Percentiles rank a stretch among this genome's conserved stretches.
Evolutionary conservation across 192 early-diverging fungal species (phyloP).

Genomic region (Spizellomyces sp.): DNA sequence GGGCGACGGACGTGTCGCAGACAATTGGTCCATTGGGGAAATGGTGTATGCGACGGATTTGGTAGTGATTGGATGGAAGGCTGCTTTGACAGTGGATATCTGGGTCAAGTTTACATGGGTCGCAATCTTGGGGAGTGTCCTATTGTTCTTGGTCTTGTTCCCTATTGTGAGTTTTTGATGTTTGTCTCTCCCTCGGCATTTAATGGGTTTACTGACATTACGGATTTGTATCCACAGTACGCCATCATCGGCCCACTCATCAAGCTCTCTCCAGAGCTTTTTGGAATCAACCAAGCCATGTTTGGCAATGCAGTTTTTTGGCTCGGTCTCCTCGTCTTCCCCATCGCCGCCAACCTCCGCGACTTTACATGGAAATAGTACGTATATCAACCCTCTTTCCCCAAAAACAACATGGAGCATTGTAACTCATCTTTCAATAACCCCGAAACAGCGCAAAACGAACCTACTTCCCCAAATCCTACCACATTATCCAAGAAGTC

Average conservation of each 20-base stretch:
- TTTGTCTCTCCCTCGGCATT: neutral
- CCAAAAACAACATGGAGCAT: neutral
- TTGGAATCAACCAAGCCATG: conserved; percentile 41
- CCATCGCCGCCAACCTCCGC: conserved; percentile 77
- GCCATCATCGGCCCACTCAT: conserved; percentile 69
- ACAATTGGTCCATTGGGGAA: conserved; percentile 84
- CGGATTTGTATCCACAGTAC: conserved; percentile 46
- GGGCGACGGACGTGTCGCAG: conserved; percentile 65
- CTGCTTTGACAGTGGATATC: conserved; percentile 78
- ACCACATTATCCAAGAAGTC: conserved; percentile 99
- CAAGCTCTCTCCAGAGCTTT: conserved; percentile 51
- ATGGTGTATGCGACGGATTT: conserved; percentile 81
- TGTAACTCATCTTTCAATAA: conserved; percentile 10
- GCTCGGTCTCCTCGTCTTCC: conserved; percentile 79
- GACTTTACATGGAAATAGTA: conserved; percentile 97
- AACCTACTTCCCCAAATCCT: conserved; percentile 80
- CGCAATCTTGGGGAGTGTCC: conserved; percentile 87
- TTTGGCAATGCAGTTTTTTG: conserved; percentile 68
- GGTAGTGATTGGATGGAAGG: conserved; percentile 81
- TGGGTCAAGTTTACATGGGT: conserved; percentile 93
- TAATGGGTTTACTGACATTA: neutral
- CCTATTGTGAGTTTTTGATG: conserved; percentile 54
- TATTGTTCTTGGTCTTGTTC: conserved; percentile 81
- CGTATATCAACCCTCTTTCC: conserved; percentile 39
- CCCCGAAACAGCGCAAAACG: conserved; percentile 68